phyloP scores from a whole-genome alignment of 441 rosid genomes.

The Corymbia citriodora region DNA sequence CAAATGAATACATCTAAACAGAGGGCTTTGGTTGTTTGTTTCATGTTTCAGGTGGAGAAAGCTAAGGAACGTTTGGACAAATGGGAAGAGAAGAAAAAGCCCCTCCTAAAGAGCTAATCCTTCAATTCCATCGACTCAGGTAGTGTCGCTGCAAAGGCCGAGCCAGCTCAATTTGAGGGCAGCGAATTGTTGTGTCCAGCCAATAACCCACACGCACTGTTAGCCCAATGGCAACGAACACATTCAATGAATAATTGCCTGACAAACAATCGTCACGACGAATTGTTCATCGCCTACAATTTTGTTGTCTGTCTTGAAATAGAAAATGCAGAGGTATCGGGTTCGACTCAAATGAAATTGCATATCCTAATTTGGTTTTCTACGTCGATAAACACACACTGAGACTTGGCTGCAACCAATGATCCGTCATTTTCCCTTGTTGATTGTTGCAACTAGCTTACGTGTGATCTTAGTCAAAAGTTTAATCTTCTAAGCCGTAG shows the following conservation, averaged over 20 bases:
- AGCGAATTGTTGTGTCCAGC: not conserved
- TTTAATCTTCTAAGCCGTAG: not conserved
- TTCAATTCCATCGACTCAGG: not conserved
- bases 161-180: not conserved
- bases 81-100: constrained; percentile 32
- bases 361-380: not conserved
- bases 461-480: not conserved
- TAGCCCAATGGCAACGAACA: not conserved
- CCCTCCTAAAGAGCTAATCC: constrained; percentile 4
- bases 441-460: not conserved
- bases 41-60: constrained; percentile 28
- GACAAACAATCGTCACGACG: not conserved
- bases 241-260: not conserved
- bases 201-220: not conserved
- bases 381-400: not conserved
- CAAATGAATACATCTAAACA: not conserved
- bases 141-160: not conserved
- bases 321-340: not conserved
- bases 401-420: not conserved
- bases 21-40: not conserved
- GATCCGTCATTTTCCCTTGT: not conserved
- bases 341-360: not conserved
- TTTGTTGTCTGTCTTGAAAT: not conserved
- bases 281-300: not conserved
- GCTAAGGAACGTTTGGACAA: constrained; percentile 31